Percentiles rank a stretch among this genome's conserved stretches.
These are phyloP conservation scores for Mariannaea sp. DNA, from an alignment of 2,329 filamentous ascomycete genomes.

Conservation along the genomic window DNA sequence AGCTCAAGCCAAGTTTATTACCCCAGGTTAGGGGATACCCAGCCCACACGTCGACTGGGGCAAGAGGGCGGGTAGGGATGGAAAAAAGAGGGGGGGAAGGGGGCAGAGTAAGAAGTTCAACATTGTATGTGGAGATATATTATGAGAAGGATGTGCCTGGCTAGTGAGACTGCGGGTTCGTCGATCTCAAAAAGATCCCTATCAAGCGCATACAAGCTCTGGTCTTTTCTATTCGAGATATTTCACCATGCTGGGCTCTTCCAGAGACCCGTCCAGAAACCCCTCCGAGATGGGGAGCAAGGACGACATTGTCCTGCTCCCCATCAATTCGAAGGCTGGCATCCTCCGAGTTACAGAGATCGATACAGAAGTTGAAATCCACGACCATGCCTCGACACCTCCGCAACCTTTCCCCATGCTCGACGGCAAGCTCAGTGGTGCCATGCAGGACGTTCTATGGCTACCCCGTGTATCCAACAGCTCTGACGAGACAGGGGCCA, in stretches of 20 bases:
- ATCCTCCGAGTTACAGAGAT: constrained; percentile 28
- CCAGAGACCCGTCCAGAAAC: too few species aligned
- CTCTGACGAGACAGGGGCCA: constrained; percentile 27
- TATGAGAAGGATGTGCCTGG: constrained; percentile 12
- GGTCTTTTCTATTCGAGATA: constrained; percentile 14
- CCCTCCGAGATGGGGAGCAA: constrained; percentile 28
- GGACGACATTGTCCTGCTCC: constrained; percentile 28
- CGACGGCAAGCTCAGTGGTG: constrained; percentile 22
- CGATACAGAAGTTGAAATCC: constrained; percentile 10
- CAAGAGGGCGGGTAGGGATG: too few species aligned
- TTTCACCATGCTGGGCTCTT: constrained; percentile 21
- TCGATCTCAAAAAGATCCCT: too few species aligned
- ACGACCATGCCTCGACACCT: constrained; percentile 7
- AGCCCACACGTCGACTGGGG: background rate
- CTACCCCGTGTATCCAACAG: constrained; percentile 27
- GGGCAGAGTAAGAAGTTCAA: too few species aligned
- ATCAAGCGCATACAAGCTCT: constrained; percentile 22
- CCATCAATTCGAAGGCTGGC: constrained; percentile 19
- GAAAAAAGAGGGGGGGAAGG: too few species aligned
- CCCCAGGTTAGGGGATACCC: constrained; percentile 14
- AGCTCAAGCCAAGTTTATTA: constrained; percentile 26
- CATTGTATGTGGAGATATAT: too few species aligned
- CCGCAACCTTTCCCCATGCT: constrained; percentile 20
- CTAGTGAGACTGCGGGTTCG: constrained; percentile 14
- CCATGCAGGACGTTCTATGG: constrained; percentile 28